phyloP scores from a whole-genome alignment of 2,329 filamentous ascomycete genomes.

The Ophiostoma montium region DNA sequence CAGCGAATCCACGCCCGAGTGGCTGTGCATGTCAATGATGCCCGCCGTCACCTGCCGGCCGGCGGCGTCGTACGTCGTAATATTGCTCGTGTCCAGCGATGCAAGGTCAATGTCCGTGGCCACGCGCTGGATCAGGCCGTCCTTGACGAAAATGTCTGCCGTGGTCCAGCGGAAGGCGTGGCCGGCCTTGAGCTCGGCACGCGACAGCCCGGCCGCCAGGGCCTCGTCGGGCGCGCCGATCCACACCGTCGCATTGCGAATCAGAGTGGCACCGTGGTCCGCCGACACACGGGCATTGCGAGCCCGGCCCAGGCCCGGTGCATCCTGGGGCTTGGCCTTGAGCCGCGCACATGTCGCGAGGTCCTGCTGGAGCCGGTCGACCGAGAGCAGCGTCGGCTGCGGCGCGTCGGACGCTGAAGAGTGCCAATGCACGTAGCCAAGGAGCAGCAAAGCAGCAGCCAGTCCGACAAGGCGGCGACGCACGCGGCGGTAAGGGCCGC shows the following conservation, averaged over 20 bases:
- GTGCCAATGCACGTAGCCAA: constrained; percentile 30
- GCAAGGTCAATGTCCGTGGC: constrained; percentile 25
- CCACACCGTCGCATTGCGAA: constrained; percentile 54
- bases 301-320: constrained; percentile 39
- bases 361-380: constrained; percentile 37
- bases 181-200: constrained; percentile 40
- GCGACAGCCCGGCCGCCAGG: constrained; percentile 34
- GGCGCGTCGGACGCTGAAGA: constrained; percentile 9
- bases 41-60: constrained; percentile 50
- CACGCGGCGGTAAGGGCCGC: constrained; percentile 23
- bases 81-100: not conserved
- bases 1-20: constrained; percentile 46
- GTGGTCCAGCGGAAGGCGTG: constrained; percentile 45
- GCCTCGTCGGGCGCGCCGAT: constrained; percentile 38
- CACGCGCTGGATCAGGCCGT: constrained; percentile 46
- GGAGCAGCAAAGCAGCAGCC: constrained; percentile 33
- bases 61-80: constrained; percentile 34
- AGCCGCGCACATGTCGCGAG: constrained; percentile 42
- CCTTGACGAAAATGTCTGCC: constrained; percentile 46
- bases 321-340: constrained; percentile 38
- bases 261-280: constrained; percentile 44
- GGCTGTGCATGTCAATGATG: constrained; percentile 60
- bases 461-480: constrained; percentile 29
- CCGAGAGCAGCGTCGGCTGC: constrained; percentile 26
- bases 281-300: constrained; percentile 47